Base-by-base conservation (phyloP, 2,329 filamentous ascomycete genomes). In the Cryoendolithus antarcticus region DNA sequence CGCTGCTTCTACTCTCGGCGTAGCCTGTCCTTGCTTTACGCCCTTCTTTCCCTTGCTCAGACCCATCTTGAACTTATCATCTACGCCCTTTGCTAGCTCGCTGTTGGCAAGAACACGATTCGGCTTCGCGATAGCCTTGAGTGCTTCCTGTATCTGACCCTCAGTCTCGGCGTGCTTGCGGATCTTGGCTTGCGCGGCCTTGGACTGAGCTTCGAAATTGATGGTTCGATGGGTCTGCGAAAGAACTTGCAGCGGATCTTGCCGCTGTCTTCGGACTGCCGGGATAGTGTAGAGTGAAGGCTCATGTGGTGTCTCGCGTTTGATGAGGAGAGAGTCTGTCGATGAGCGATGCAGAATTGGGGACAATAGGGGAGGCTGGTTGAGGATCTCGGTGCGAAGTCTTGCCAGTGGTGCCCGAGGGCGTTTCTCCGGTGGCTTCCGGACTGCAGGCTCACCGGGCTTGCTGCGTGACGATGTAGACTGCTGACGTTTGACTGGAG, bases 61-160 rank as follows among this genome's bases (percentile, higher is more conserved):
- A 4, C 15, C 53, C 40, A 55, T 50, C 3, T 50, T 56, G 39
- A 58, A 57, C 34, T 77, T 72, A 49, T 71, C 72, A 55, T 86
- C 80, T 4, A 75, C 71, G 19, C 75, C 78, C 46, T 84, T 80
- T 3, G 72, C 75, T 41, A 82, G 67, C 30, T 75, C 71, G 50
- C 77, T 78, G 27, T 77, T 75, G 9, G 79, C 80, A 31, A 82
- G 67, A 13, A 75, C 71, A 34, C 84, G 74, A 51, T 89, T 86
- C 1, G 84, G 84, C 58, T 79, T 85, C 56, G 82, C 79, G 32
- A 89, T 58, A 7, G 77, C 72, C 4, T 73, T 74, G 36, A 91
- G 88, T 6, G 84, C 84, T 42, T 84, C 74, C 48, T 76, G 74
- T 29, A 89, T 61, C 52, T 86, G 79, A 21, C 77, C 74, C 35